These are phyloP conservation scores for Eremochloa ophiuroides DNA, from an alignment of 176 grass and related monocot species.

Conservation along the genomic window DNA sequence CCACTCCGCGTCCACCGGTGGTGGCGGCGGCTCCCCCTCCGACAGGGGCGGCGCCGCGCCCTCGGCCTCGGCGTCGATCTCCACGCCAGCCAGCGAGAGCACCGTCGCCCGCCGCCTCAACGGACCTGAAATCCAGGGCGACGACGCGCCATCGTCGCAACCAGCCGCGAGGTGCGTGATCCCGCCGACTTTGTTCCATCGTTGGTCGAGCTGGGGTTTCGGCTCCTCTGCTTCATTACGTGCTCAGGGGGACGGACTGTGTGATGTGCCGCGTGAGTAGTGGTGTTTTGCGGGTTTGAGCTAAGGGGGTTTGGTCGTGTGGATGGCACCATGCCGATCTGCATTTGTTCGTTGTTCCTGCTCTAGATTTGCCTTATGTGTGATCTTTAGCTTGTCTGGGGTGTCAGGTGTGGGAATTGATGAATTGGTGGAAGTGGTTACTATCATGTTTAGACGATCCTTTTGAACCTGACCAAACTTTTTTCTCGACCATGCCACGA, in stretches of 20 bases:
- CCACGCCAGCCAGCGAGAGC: constrained; percentile 73
- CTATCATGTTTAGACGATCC: not conserved
- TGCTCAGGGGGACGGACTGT: not conserved
- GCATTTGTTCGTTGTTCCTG: constrained; percentile 28
- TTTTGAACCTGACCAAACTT: not conserved
- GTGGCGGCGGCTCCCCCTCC: constrained; percentile 63
- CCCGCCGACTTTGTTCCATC: not conserved
- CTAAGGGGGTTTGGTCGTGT: not conserved
- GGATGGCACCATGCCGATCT: not conserved
- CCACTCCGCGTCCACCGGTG: constrained; percentile 55
- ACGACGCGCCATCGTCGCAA: constrained; percentile 63
- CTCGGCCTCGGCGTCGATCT: constrained; percentile 42
- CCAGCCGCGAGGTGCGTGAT: constrained; percentile 52
- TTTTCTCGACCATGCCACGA: too few species aligned
- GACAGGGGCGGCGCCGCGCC: constrained; percentile 34
- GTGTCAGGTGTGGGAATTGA: not conserved
- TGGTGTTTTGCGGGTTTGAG: not conserved
- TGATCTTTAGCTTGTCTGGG: not conserved
- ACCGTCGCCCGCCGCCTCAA: constrained; percentile 65
- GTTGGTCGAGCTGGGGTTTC: constrained; percentile 4
- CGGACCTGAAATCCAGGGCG: constrained; percentile 62
- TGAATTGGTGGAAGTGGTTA: not conserved
- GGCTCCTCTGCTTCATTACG: not conserved
- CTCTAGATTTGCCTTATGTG: constrained; percentile 21
- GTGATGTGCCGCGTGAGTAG: not conserved